Evolutionary conservation across 257 asterid species (phyloP).

Genomic region (Nyctanthes arbortristis): DNA sequence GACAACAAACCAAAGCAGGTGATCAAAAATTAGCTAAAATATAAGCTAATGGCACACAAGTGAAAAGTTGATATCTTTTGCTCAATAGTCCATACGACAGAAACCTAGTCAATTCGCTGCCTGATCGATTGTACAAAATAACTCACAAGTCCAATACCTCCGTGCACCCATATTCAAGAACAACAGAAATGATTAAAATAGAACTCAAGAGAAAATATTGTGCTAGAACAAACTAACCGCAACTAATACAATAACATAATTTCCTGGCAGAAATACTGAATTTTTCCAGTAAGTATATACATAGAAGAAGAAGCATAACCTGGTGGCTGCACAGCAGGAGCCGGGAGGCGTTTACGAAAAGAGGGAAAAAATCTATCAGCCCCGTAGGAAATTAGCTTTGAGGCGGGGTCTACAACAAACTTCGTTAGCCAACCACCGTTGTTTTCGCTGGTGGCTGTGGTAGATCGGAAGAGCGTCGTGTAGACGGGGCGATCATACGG

Average conservation of each 20-base stretch:
- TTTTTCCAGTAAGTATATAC: background rate
- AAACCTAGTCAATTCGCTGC: background rate
- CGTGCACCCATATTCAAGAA: background rate
- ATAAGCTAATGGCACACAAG: too few species aligned
- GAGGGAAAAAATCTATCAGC: constrained; percentile 69
- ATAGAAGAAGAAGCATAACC: constrained; percentile 25
- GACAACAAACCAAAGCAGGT: too few species aligned
- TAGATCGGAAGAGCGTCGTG: constrained; percentile 31
- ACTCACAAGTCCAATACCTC: background rate
- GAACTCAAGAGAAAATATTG: background rate
- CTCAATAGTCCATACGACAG: background rate
- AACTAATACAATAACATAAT: background rate
- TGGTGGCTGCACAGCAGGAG: constrained; percentile 46
- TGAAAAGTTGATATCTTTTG: background rate
- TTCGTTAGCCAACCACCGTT: constrained; percentile 61
- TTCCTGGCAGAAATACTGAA: background rate
- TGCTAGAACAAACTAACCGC: background rate
- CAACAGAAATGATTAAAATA: background rate
- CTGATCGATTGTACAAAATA: background rate
- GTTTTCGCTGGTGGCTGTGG: constrained; percentile 8
- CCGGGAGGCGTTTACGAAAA: constrained; percentile 55
- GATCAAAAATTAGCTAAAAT: too few species aligned
- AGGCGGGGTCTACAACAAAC: constrained; percentile 86
- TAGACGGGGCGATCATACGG: constrained; percentile 83
- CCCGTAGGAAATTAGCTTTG: constrained; percentile 61